A percentile compares a stretch with the other conserved stretches of the same genome.
Evolutionary conservation across 345 rosid genomes (phyloP).

Genomic region (Syzygium grande): DNA sequence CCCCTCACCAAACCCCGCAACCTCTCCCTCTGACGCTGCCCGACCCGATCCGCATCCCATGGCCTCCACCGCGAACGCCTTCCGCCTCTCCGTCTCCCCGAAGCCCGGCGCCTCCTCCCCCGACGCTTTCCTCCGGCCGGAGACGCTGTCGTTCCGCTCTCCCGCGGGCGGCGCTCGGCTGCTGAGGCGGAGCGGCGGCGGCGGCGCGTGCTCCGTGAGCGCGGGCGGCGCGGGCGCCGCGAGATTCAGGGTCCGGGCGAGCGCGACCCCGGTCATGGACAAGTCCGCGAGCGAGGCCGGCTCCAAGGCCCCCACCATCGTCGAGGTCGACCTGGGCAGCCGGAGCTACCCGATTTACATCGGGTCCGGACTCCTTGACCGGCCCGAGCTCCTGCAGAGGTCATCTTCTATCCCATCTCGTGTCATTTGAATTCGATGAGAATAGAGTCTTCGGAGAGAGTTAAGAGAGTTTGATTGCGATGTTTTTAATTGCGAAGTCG

Average conservation of each 20-base stretch:
- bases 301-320: slow-evolving; percentile 44
- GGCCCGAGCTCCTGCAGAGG: slow-evolving; percentile 77
- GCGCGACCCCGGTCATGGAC: slow-evolving; percentile 55
- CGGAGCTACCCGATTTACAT: slow-evolving; percentile 97
- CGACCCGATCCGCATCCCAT: slow-evolving; percentile 7
- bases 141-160: slow-evolving; percentile 17
- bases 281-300: slow-evolving; percentile 29
- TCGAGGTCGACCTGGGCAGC: slow-evolving; percentile 80
- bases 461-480: background rate
- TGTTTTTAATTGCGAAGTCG: background rate
- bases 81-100: slow-evolving; percentile 38
- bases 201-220: slow-evolving; percentile 10
- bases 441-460: background rate
- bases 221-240: background rate
- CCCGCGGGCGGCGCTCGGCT: slow-evolving; percentile 13
- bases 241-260: slow-evolving; percentile 23
- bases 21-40: background rate
- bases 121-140: slow-evolving; percentile 8
- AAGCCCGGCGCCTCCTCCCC: slow-evolving; percentile 8
- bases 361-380: slow-evolving; percentile 83
- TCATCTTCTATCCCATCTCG: slow-evolving; percentile 2
- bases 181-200: slow-evolving; percentile 12
- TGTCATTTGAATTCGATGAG: background rate
- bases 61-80: slow-evolving; percentile 46
- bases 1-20: background rate